A percentile compares a stretch with the other conserved stretches of the same genome.
phyloP scores from a whole-genome alignment of 306 rosid genomes.

The Lablab purpureus region DNA sequence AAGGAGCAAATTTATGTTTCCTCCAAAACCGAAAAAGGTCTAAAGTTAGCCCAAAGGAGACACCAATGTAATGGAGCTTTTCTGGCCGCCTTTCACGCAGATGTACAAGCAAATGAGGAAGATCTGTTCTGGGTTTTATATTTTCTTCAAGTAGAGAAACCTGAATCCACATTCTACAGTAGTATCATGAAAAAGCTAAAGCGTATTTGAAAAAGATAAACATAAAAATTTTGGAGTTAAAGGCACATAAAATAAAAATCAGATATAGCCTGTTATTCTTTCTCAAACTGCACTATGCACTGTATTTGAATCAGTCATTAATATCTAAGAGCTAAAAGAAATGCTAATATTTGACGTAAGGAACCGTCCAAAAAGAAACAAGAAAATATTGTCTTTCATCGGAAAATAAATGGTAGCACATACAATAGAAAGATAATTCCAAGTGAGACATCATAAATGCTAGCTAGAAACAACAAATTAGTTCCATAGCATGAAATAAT shows the following conservation, averaged over 20 bases:
- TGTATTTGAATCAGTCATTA: slow-evolving; percentile 6
- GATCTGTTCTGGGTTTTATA: slow-evolving; percentile 81
- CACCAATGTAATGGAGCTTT: slow-evolving; percentile 94
- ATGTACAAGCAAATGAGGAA: slow-evolving; percentile 89
- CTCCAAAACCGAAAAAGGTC: slow-evolving; percentile 95
- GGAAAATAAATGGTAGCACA: neutral
- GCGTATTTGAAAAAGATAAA: slow-evolving; percentile 15
- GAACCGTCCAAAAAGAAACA: slow-evolving; percentile 14
- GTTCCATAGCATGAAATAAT: neutral
- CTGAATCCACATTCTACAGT: slow-evolving; percentile 53
- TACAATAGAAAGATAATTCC: neutral
- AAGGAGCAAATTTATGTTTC: slow-evolving; percentile 89
- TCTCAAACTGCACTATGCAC: slow-evolving; percentile 19
- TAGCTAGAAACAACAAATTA: neutral
- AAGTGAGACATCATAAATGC: neutral
- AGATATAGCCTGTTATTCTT: slow-evolving; percentile 29
- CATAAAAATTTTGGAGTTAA: neutral
- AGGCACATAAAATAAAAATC: slow-evolving; percentile 26
- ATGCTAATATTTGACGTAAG: neutral
- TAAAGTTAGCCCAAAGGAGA: slow-evolving; percentile 94
- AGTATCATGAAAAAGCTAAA: slow-evolving; percentile 45
- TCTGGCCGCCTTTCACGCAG: slow-evolving; percentile 89
- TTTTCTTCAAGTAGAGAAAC: slow-evolving; percentile 89
- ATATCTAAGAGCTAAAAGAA: slow-evolving; percentile 5
- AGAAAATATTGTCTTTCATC: slow-evolving; percentile 1